These are phyloP conservation scores for Globomyces sp. DNA, from an alignment of 371 early-diverging fungal species.

Conservation along the genomic window DNA sequence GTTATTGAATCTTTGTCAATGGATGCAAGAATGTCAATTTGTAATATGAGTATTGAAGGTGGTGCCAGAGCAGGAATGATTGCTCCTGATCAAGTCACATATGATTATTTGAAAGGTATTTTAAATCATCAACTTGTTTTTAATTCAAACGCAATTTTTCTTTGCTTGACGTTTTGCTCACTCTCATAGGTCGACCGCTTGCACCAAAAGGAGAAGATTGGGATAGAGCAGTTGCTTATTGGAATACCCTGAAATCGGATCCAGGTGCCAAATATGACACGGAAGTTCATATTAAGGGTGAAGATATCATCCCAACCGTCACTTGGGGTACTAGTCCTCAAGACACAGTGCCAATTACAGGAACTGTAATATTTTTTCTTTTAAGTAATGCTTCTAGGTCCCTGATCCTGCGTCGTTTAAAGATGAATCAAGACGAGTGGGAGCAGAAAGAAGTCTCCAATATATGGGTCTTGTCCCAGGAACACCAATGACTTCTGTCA, in stretches of 20 bases:
- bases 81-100: constrained; percentile 67
- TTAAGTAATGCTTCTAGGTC: constrained; percentile 16
- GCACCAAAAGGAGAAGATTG: constrained; percentile 62
- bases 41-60: constrained; percentile 73
- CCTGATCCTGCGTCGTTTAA: constrained; percentile 54
- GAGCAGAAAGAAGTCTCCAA: constrained; percentile 56
- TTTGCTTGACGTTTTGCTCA: too few species aligned
- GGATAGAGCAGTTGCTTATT: constrained; percentile 64
- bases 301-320: constrained; percentile 61
- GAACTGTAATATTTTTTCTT: constrained; percentile 9
- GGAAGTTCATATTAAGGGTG: constrained; percentile 55
- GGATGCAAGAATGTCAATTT: constrained; percentile 71
- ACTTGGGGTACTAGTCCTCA: constrained; percentile 74
- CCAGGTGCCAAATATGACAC: constrained; percentile 60
- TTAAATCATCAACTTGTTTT: too few species aligned
- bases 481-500: constrained; percentile 56
- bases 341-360: constrained; percentile 63
- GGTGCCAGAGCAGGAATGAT: constrained; percentile 74
- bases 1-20: constrained; percentile 48
- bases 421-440: constrained; percentile 50
- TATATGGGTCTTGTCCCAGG: constrained; percentile 69
- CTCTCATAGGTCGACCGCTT: constrained; percentile 44
- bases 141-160: too few species aligned
- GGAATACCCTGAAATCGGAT: constrained; percentile 61
- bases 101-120: constrained; percentile 55